These are phyloP conservation scores for Cyclostephanos tholiformis DNA, from an alignment of 108 stramenopile genomes.

Conservation along the genomic window DNA sequence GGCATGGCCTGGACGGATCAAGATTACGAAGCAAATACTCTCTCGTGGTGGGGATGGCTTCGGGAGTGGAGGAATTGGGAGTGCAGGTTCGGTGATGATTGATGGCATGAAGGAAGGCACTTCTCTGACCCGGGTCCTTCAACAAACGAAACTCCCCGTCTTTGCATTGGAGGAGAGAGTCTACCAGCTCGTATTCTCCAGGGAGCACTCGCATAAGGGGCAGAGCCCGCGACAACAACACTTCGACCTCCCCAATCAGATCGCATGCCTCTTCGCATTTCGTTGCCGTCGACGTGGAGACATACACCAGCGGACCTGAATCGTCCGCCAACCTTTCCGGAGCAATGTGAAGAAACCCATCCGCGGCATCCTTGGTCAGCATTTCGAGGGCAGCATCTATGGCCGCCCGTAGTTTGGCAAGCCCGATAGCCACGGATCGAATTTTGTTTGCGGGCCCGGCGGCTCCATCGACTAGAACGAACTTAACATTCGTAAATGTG, in stretches of 20 bases:
- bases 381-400: slow-evolving; percentile 61
- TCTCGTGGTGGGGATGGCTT: slow-evolving; percentile 55
- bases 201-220: slow-evolving; percentile 73
- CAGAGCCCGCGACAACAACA: slow-evolving; percentile 67
- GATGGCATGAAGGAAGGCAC: slow-evolving; percentile 60
- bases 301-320: slow-evolving; percentile 43
- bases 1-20: slow-evolving; percentile 68
- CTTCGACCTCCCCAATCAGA: slow-evolving; percentile 68
- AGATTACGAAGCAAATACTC: slow-evolving; percentile 79
- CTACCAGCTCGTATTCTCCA: slow-evolving; percentile 61
- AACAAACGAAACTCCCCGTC: slow-evolving; percentile 57
- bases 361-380: slow-evolving; percentile 65
- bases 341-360: slow-evolving; percentile 30
- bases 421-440: slow-evolving; percentile 42
- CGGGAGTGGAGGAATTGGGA: slow-evolving; percentile 25
- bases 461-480: slow-evolving; percentile 58
- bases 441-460: slow-evolving; percentile 60
- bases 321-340: slow-evolving; percentile 20
- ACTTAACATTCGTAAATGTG: slow-evolving; percentile 70
- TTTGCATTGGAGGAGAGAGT: slow-evolving; percentile 57
- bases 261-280: slow-evolving; percentile 84
- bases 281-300: slow-evolving; percentile 60
- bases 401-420: slow-evolving; percentile 52
- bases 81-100: slow-evolving; percentile 43
- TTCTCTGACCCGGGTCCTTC: slow-evolving; percentile 49